Conservation (phyloP, 345 rosid species). For the Populus pruinosa region DNA sequence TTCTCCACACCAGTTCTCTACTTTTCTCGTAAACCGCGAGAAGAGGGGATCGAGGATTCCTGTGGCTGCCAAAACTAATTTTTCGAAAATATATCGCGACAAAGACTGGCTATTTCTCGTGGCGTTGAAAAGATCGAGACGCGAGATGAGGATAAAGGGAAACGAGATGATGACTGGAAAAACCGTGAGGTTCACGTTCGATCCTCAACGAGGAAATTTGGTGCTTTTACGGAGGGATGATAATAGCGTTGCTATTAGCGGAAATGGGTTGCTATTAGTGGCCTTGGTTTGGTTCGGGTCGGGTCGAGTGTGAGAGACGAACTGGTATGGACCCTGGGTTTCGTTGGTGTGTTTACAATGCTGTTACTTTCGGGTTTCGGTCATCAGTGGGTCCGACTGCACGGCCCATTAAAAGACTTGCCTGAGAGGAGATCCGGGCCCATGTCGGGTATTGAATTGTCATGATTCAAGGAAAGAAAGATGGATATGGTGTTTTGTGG, state of each 20-base stretch:
- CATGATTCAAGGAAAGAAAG: background rate
- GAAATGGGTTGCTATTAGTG: conserved; percentile 6
- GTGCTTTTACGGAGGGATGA: conserved; percentile 38
- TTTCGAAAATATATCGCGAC: conserved; percentile 28
- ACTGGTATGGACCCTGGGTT: conserved; percentile 29
- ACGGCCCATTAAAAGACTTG: conserved; percentile 37
- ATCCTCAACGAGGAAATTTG: conserved; percentile 23
- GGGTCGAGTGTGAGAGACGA: conserved; percentile 22
- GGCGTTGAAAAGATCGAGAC: conserved; percentile 30
- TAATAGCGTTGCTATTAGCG: background rate
- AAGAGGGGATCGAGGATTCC: conserved; percentile 18
- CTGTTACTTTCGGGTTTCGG: conserved; percentile 40
- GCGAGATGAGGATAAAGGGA: conserved; percentile 22
- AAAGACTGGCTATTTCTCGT: conserved; percentile 32
- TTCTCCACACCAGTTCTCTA: conserved; percentile 41
- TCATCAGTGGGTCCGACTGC: conserved; percentile 48
- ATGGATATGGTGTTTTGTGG: background rate
- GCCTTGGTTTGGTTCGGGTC: conserved; percentile 4
- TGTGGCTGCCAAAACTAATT: conserved; percentile 36
- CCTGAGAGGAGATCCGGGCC: background rate
- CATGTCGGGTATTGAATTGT: too few relatives aligned
- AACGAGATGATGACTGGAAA: background rate
- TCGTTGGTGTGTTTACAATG: conserved; percentile 46
- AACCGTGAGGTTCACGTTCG: background rate
- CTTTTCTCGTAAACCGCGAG: conserved; percentile 24